Percentiles rank a stretch among this genome's conserved stretches.
Evolutionary conservation across 1,139 yeast species (phyloP).

Genomic region (Blastobotrys buckinghamii): DNA sequence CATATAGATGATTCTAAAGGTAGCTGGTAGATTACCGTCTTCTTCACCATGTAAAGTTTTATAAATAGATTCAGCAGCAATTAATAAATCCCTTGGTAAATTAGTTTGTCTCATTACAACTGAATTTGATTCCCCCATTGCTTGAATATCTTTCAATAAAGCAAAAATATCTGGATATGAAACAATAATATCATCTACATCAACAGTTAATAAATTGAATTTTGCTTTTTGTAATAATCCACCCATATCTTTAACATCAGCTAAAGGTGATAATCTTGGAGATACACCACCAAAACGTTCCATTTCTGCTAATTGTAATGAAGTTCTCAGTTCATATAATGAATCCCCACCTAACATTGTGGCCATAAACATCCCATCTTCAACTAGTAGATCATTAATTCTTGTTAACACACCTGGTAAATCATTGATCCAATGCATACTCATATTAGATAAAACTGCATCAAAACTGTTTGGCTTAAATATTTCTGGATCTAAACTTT

Average conservation of each 20-base stretch:
- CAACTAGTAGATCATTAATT: conserved; percentile 58
- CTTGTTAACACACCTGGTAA: conserved; percentile 57
- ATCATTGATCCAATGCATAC: conserved; percentile 84
- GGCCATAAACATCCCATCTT: conserved; percentile 80
- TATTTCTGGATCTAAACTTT: conserved; percentile 28
- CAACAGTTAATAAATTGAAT: conserved; percentile 74
- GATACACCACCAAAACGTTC: conserved; percentile 76
- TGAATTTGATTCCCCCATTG: conserved; percentile 84
- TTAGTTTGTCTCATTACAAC: conserved; percentile 50
- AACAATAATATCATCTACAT: conserved; percentile 76
- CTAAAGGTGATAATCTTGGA: conserved; percentile 76
- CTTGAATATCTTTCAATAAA: conserved; percentile 62
- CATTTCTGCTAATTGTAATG: conserved; percentile 74
- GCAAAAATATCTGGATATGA: conserved; percentile 73
- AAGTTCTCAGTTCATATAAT: conserved; percentile 69
- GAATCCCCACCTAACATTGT: conserved; percentile 86
- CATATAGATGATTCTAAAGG: conserved; percentile 72
- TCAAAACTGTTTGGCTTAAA: conserved; percentile 44
- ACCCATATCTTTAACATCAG: conserved; percentile 73
- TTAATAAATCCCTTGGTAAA: conserved; percentile 57
- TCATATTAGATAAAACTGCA: conserved; percentile 67
- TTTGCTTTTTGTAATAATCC: conserved; percentile 67
- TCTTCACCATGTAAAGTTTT: conserved; percentile 61
- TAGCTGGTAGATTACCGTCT: conserved; percentile 41
- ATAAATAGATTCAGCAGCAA: conserved; percentile 75